Evolutionary conservation across 257 asterid genomes (phyloP).

Genomic region (Ligustrum vulgare): DNA sequence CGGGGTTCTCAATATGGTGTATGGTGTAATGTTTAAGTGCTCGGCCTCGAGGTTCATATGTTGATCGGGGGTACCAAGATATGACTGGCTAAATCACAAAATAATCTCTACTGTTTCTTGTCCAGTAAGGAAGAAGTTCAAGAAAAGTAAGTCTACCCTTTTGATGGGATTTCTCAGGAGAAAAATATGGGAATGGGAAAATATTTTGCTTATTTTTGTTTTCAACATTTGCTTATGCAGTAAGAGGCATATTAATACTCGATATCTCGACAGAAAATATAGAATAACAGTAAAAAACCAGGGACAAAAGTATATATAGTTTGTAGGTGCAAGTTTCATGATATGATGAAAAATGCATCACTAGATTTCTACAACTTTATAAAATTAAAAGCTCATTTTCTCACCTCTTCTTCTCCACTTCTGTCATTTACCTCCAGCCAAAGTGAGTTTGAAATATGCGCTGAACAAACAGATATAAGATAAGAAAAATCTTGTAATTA

Average conservation of each 20-base stretch:
- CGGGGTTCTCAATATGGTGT: too few species aligned
- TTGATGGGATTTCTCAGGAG: slow-evolving; percentile 21
- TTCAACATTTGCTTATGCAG: too few species aligned
- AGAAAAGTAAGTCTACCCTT: slow-evolving; percentile 4
- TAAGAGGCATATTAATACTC: too few species aligned
- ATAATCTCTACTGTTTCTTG: not conserved
- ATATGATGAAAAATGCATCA: too few species aligned
- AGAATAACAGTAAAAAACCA: too few species aligned
- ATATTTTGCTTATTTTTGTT: slow-evolving; percentile 26
- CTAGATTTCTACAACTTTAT: too few species aligned
- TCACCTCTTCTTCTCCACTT: slow-evolving; percentile 26
- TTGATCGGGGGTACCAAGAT: too few species aligned
- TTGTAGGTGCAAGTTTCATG: too few species aligned
- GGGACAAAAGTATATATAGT: too few species aligned
- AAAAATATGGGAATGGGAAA: slow-evolving; percentile 44
- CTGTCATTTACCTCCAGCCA: not conserved
- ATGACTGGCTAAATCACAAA: slow-evolving; percentile 11
- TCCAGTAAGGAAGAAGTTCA: slow-evolving; percentile 17
- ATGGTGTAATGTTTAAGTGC: too few species aligned
- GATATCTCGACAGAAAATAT: too few species aligned
- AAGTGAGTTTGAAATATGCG: not conserved
- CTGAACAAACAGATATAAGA: not conserved
- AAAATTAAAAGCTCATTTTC: not conserved
- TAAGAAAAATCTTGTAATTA: not conserved
- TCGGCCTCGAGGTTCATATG: too few species aligned